Conservation (phyloP, 208 protist species). For the Trypanosoma conorhini region DNA sequence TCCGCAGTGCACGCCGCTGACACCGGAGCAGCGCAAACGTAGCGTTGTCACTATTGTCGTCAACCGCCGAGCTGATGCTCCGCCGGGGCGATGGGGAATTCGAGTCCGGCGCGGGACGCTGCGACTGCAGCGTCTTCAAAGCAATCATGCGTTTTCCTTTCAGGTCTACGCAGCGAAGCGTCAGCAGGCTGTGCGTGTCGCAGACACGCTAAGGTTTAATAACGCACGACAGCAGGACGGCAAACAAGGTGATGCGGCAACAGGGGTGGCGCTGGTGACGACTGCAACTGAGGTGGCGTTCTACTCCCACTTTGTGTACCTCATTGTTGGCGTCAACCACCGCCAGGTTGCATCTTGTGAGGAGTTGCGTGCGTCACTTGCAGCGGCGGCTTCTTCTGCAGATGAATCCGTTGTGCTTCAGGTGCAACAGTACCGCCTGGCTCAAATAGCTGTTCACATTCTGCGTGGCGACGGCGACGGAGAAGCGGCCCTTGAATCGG, state of each 20-base stretch:
- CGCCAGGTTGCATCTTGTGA: slow-evolving; percentile 22
- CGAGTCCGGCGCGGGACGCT: slow-evolving; percentile 56
- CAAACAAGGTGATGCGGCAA: neutral
- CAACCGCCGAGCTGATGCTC: slow-evolving; percentile 45
- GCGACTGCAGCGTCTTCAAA: slow-evolving; percentile 51
- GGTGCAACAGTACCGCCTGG: slow-evolving; percentile 63
- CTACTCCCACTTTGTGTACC: slow-evolving; percentile 51
- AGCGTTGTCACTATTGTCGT: slow-evolving; percentile 70
- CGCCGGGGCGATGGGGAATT: slow-evolving; percentile 63
- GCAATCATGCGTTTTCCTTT: slow-evolving; percentile 63
- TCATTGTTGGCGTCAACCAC: slow-evolving; percentile 60
- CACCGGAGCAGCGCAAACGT: slow-evolving; percentile 30
- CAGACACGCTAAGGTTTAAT: slow-evolving; percentile 49
- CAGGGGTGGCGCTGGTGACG: neutral
- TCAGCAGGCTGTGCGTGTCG: slow-evolving; percentile 56
- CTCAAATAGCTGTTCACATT: slow-evolving; percentile 41
- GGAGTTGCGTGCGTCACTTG: slow-evolving; percentile 20
- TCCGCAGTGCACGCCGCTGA: slow-evolving; percentile 33
- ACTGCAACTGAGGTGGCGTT: slow-evolving; percentile 1
- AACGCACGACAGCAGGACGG: neutral
- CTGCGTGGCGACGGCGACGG: slow-evolving; percentile 32
- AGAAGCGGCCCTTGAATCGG: slow-evolving; percentile 36
- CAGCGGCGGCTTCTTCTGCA: slow-evolving; percentile 14
- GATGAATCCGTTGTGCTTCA: slow-evolving; percentile 58
- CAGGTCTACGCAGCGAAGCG: slow-evolving; percentile 71